phyloP scores from a whole-genome alignment of 345 rosid genomes.

The Syzygium jambos region DNA sequence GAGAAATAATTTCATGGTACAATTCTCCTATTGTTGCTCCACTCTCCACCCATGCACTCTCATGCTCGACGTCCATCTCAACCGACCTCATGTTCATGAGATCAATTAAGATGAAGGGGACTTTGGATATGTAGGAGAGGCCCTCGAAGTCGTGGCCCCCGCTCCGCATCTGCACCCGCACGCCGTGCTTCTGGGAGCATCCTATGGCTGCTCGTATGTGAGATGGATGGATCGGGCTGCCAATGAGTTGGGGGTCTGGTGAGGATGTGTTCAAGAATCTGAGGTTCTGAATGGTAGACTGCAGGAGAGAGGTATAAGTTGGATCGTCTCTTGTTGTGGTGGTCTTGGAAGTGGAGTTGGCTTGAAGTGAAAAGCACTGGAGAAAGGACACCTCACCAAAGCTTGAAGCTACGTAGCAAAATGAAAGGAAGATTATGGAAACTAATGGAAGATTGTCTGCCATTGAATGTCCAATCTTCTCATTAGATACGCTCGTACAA shows the following conservation, averaged over 20 bases:
- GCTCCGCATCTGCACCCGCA: constrained; percentile 41
- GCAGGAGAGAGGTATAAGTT: neutral
- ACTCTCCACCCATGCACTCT: constrained; percentile 58
- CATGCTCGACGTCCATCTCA: constrained; percentile 17
- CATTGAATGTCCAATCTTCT: neutral
- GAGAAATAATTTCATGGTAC: constrained; percentile 44
- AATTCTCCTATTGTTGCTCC: constrained; percentile 74
- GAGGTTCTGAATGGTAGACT: constrained; percentile 40
- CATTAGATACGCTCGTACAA: neutral
- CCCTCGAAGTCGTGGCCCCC: constrained; percentile 77
- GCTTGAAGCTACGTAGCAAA: neutral
- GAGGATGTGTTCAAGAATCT: constrained; percentile 23
- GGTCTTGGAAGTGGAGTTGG: neutral
- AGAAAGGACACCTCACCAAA: neutral
- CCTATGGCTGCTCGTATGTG: constrained; percentile 56
- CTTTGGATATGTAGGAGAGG: constrained; percentile 39
- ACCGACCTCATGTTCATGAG: constrained; percentile 36
- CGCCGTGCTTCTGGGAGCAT: constrained; percentile 29
- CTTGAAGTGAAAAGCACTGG: neutral
- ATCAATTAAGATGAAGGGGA: constrained; percentile 53
- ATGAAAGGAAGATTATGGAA: neutral
- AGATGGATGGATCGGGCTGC: constrained; percentile 33
- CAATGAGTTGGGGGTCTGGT: constrained; percentile 50
- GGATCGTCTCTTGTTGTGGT: neutral
- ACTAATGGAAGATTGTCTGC: neutral